Percentiles rank a stretch among this genome's conserved stretches.
Conservation (phyloP, 495 filamentous ascomycete species). For the Penicillium herquei region DNA sequence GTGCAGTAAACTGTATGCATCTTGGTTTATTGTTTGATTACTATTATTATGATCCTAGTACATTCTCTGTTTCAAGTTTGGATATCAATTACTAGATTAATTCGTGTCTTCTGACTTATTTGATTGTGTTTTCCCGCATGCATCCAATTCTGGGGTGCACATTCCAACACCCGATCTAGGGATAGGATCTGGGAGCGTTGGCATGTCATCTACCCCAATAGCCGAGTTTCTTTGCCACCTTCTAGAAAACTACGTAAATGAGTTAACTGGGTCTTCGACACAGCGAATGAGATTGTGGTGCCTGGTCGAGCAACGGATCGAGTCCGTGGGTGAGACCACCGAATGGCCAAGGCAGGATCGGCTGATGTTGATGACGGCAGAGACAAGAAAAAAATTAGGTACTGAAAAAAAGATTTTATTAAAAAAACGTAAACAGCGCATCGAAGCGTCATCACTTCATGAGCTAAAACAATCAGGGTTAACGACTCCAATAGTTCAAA, state of each 20-base stretch:
- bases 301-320: slow-evolving; percentile 13
- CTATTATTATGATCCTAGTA: background rate
- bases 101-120: too few species aligned
- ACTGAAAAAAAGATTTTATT: background rate
- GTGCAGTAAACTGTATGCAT: background rate
- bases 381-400: background rate
- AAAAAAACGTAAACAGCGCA: background rate
- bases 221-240: slow-evolving; percentile 23
- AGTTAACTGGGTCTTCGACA: slow-evolving; percentile 18
- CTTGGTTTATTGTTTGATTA: background rate
- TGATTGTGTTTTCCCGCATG: background rate
- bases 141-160: background rate
- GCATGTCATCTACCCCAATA: slow-evolving; percentile 13
- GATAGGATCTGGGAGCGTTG: slow-evolving; percentile 1
- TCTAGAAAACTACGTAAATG: slow-evolving; percentile 28
- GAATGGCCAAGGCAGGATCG: slow-evolving; percentile 1
- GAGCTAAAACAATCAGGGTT: too few species aligned
- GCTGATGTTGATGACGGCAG: slow-evolving; percentile 11
- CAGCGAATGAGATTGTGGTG: slow-evolving; percentile 22
- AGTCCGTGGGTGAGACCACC: slow-evolving; percentile 8
- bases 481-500: too few species aligned
- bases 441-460: too few species aligned
- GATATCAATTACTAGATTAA: too few species aligned
- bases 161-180: slow-evolving; percentile 3
- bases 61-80: background rate